Evolutionary conservation across 1,284 basidiomycete species (phyloP).

Genomic region (Coniferiporia sulphurascens): DNA sequence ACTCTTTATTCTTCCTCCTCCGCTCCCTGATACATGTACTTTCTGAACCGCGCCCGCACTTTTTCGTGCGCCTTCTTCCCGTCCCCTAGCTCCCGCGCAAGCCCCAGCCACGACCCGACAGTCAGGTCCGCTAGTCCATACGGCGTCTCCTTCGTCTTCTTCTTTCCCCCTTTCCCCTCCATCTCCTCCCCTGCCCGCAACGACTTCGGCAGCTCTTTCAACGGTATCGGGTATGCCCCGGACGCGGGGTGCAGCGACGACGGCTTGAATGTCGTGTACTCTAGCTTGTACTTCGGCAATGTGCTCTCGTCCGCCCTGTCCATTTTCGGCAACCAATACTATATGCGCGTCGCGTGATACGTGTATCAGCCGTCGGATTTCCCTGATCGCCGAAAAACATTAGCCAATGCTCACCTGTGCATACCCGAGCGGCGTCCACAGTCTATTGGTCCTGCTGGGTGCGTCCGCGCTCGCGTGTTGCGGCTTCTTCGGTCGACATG

Average conservation of each 20-base stretch:
- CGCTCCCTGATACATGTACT: conserved; percentile 67
- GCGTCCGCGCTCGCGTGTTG: conserved; percentile 60
- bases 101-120: conserved; percentile 68
- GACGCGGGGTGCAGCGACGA: conserved; percentile 33
- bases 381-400: background rate
- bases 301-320: conserved; percentile 47
- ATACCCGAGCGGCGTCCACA: conserved; percentile 75
- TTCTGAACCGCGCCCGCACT: conserved; percentile 60
- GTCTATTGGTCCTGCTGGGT: conserved; percentile 68
- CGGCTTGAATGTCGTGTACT: conserved; percentile 67
- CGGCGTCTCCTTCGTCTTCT: conserved; percentile 66
- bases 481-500: conserved; percentile 50
- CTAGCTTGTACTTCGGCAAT: conserved; percentile 67
- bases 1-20: conserved; percentile 26
- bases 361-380: background rate
- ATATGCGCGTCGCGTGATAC: conserved; percentile 16
- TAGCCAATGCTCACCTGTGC: conserved; percentile 53
- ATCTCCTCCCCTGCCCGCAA: conserved; percentile 39
- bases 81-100: conserved; percentile 61
- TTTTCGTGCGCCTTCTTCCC: conserved; percentile 52
- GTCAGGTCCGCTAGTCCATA: conserved; percentile 75
- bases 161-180: conserved; percentile 40
- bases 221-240: conserved; percentile 52
- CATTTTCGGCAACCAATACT: conserved; percentile 77
- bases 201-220: conserved; percentile 56